Base-by-base conservation (phyloP, 169 alveolate species). In the Plasmodium reichenowi region DNA sequence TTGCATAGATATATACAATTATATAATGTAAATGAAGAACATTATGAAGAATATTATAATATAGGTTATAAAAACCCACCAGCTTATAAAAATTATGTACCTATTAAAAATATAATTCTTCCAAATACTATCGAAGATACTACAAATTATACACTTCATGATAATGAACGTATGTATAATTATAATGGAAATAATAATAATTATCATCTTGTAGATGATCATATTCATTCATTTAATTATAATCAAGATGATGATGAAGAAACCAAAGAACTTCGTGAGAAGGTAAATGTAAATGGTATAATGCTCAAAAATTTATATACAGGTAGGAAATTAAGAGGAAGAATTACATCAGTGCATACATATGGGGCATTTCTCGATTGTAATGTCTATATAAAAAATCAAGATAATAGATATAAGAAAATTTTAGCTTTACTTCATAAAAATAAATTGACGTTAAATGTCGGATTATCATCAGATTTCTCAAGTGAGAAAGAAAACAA, bases 21-120 rank as follows among this genome's bases (percentile, higher is more conserved):
- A 52, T 86, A 43, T 71, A 47, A 70, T 13, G 43, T 86, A 15
- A 86, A 86, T 72, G 92, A 86, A 62, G 92, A 86, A 43, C 88
- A 86, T 86, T 86, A 86, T 22, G 88, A 86, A 47, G 92, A 86
- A 86, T 86, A 86, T 38, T 86, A 43, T 54, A 62, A 86, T 43
- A 73, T 86, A 64, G 92, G 92, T 0, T 86, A 86, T 62, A 86
- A 86, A 29, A 86, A 86, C n/a, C 92, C 92, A 2, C 92, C 92
- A 22, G 45, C 88, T n/a, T 86, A 86, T 72, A 86, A 86, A 72
- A 86, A 86, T 86, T 86, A 86, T 20, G 56, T 86, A 22, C 92
- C 92, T 10, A 86, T 86, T 17, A 86, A 86, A 43, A 72, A 86
- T 72, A 59, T 86, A 6, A 43, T 86, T 1, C 78, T 86, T 15